Evolutionary conservation across 768 basidiomycete genomes (phyloP).

Genomic region (Leccinellum albellum): DNA sequence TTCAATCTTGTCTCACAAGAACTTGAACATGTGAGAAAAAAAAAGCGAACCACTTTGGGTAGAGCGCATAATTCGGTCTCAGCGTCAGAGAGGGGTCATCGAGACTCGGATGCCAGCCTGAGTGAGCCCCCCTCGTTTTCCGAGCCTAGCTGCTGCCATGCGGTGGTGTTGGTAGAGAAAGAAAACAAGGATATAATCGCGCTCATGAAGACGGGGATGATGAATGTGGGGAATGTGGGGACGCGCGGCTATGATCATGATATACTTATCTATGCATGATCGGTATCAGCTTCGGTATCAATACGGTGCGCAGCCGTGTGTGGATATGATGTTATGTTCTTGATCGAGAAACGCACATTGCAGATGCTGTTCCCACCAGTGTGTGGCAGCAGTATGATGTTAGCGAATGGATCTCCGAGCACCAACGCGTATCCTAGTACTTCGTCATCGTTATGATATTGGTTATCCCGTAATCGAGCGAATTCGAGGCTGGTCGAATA

Average conservation of each 20-base stretch:
- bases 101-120: neutral
- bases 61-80: no score
- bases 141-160: neutral
- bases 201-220: neutral
- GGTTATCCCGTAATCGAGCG: no score
- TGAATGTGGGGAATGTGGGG: neutral
- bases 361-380: neutral
- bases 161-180: neutral
- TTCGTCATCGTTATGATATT: no score
- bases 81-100: neutral
- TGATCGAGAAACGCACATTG: neutral
- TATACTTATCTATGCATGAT: neutral
- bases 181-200: conserved; percentile 5
- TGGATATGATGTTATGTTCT: neutral
- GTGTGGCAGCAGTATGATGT: no score
- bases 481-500: no score
- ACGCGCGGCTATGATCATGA: conserved; percentile 5
- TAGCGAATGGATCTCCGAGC: no score
- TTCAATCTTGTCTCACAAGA: neutral
- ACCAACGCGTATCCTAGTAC: no score
- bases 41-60: no score
- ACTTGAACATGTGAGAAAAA: neutral
- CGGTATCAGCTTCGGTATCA: neutral
- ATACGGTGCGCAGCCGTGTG: neutral
- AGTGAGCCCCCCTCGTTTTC: neutral